Percentiles rank a stretch among this genome's conserved stretches.
These are phyloP conservation scores for Scheffersomyces stambukii DNA, from an alignment of 1,139 yeast species.

Conservation along the genomic window DNA sequence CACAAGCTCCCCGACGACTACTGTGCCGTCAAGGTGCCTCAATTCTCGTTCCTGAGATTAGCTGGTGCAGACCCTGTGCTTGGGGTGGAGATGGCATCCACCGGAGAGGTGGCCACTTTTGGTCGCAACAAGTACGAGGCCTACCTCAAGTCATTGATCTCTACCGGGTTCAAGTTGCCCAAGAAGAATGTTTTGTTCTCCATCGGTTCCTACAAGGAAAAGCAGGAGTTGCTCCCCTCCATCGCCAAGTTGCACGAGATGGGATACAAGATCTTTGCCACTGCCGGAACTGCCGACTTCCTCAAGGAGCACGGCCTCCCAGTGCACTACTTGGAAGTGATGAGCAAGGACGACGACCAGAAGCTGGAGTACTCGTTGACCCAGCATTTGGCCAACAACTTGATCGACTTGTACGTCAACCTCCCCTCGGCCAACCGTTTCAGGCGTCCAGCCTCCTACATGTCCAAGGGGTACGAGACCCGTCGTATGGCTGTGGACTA, in stretches of 20 bases:
- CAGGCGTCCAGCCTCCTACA: slow-evolving; percentile 98
- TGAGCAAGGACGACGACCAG: slow-evolving; percentile 70
- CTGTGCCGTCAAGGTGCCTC: slow-evolving; percentile 97
- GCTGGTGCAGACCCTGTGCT: slow-evolving; percentile 98
- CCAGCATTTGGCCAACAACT: slow-evolving; percentile 93
- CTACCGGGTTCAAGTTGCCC: slow-evolving; percentile 94
- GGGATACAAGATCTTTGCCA: slow-evolving; percentile 91
- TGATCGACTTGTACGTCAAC: slow-evolving; percentile 94
- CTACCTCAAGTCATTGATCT: slow-evolving; percentile 86
- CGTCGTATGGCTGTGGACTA: slow-evolving; percentile 99
- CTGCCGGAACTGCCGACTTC: slow-evolving; percentile 99
- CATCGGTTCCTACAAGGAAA: slow-evolving; percentile 97
- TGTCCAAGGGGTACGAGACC: slow-evolving; percentile 95
- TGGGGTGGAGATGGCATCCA: slow-evolving; percentile 99
- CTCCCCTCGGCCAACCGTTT: slow-evolving; percentile 95
- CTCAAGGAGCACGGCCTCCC: slow-evolving; percentile 92
- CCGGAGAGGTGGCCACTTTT: slow-evolving; percentile 98
- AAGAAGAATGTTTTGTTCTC: slow-evolving; percentile 92
- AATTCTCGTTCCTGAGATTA: slow-evolving; percentile 93
- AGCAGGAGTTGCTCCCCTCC: slow-evolving; percentile 86
- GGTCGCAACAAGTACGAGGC: slow-evolving; percentile 98
- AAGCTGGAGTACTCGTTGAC: slow-evolving; percentile 93
- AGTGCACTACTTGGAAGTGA: slow-evolving; percentile 89
- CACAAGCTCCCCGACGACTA: slow-evolving; percentile 86
- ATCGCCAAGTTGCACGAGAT: slow-evolving; percentile 75